A percentile compares a stretch with the other conserved stretches of the same genome.
phyloP scores from a whole-genome alignment of 495 filamentous ascomycete genomes.

The Oidiodendron maius region DNA sequence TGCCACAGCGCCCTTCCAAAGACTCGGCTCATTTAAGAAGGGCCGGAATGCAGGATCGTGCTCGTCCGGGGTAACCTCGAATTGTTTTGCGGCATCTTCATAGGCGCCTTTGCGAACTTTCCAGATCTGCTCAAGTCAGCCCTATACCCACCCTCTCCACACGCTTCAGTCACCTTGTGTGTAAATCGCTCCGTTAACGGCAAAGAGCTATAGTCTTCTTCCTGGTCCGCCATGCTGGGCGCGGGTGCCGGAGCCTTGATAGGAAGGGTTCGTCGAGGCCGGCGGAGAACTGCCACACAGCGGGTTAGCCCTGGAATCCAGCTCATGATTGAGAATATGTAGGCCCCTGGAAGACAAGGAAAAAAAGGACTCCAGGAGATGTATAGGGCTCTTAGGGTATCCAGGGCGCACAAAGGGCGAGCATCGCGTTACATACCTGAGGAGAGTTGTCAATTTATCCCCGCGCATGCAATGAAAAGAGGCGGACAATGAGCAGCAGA shows the following conservation, averaged over 20 bases:
- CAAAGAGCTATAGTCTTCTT: conserved; percentile 80
- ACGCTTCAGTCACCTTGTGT: conserved; percentile 60
- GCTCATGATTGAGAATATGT: too few relatives aligned
- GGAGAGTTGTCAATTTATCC: too few relatives aligned
- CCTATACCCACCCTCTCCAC: background rate
- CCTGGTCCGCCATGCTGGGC: conserved; percentile 55
- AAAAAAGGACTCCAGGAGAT: too few relatives aligned
- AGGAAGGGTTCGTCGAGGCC: background rate
- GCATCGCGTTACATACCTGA: too few relatives aligned
- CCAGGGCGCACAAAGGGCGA: too few relatives aligned
- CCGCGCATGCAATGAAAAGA: too few relatives aligned
- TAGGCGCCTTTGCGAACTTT: conserved; percentile 96
- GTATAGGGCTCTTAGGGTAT: too few relatives aligned
- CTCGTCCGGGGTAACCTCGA: conserved; percentile 82
- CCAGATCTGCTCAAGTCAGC: conserved; percentile 58
- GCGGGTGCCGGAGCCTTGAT: conserved; percentile 5
- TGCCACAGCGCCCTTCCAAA: conserved; percentile 89
- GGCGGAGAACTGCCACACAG: conserved; percentile 12
- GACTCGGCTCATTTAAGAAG: conserved; percentile 74
- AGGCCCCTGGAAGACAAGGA: too few relatives aligned
- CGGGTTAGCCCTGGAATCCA: conserved; percentile 16
- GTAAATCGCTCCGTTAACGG: conserved; percentile 76
- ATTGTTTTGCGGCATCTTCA: conserved; percentile 83
- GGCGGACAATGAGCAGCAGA: too few relatives aligned
- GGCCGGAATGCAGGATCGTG: conserved; percentile 77